A percentile compares a stretch with the other conserved stretches of the same genome.
These are phyloP conservation scores for Celoporthe dispersa DNA, from an alignment of 2,329 filamentous ascomycete genomes.

Conservation along the genomic window DNA sequence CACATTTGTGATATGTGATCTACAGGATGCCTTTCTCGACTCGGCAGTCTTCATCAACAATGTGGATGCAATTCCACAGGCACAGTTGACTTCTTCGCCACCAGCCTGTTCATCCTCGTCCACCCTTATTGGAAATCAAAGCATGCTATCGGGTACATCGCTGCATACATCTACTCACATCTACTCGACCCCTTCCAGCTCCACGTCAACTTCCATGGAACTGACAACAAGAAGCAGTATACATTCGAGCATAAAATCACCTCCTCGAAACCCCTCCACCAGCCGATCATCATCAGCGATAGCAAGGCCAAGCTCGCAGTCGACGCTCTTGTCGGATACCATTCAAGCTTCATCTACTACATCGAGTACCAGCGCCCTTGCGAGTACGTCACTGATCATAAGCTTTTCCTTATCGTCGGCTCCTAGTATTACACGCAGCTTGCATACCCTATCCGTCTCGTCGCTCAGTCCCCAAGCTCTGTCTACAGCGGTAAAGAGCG, in stretches of 20 bases:
- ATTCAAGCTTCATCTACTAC: neutral
- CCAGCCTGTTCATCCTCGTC: neutral
- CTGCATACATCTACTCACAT: neutral
- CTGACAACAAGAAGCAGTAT: neutral
- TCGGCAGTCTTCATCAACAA: conserved; percentile 10
- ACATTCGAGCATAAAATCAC: neutral
- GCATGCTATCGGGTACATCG: no score
- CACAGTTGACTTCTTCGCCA: neutral
- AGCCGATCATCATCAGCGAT: neutral
- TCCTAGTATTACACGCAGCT: neutral
- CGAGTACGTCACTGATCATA: neutral
- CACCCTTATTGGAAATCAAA: no score
- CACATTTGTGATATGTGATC: neutral
- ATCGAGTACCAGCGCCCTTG: neutral
- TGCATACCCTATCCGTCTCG: neutral
- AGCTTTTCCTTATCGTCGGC: neutral
- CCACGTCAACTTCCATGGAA: neutral
- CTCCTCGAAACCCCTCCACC: neutral
- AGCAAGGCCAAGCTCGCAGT: neutral
- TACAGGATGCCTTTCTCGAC: conserved; percentile 5
- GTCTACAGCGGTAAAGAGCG: neutral
- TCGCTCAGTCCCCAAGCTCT: neutral
- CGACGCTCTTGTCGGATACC: neutral
- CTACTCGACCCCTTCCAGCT: neutral
- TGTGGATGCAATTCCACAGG: neutral